Evolutionary conservation across 257 asterid genomes (phyloP).

Genomic region (Misopates orontium): DNA sequence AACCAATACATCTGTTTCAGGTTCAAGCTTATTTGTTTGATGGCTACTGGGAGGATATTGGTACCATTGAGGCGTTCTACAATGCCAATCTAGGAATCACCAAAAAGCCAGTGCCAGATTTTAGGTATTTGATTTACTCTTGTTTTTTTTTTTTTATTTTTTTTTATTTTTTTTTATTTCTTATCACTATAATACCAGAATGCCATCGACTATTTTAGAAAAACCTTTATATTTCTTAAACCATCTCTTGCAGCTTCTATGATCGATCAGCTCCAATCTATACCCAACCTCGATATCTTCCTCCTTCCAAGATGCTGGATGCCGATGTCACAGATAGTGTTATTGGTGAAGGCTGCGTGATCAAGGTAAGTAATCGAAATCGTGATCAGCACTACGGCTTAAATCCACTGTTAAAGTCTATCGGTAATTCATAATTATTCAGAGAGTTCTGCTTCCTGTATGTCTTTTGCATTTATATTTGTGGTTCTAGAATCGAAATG

Average conservation of each 20-base stretch:
- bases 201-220: conserved; percentile 7
- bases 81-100: conserved; percentile 94
- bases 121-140: conserved; percentile 48
- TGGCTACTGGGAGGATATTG: conserved; percentile 99
- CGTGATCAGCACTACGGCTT: conserved; percentile 11
- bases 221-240: conserved; percentile 21
- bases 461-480: background rate
- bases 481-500: background rate
- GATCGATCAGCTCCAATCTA: conserved; percentile 95
- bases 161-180: too few species aligned
- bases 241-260: conserved; percentile 68
- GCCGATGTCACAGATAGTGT: conserved; percentile 97
- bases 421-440: background rate
- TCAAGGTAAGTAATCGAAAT: conserved; percentile 60
- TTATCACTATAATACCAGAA: background rate
- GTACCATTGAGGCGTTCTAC: conserved; percentile 96
- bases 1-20: conserved; percentile 35
- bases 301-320: conserved; percentile 97
- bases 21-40: conserved; percentile 95
- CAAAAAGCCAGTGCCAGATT: conserved; percentile 92
- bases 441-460: background rate
- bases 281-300: conserved; percentile 93
- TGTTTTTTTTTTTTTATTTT: background rate
- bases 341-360: conserved; percentile 96
- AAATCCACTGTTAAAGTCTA: background rate